Conservation (phyloP, 2,329 filamentous ascomycete species). For the Didymella pomorum region DNA sequence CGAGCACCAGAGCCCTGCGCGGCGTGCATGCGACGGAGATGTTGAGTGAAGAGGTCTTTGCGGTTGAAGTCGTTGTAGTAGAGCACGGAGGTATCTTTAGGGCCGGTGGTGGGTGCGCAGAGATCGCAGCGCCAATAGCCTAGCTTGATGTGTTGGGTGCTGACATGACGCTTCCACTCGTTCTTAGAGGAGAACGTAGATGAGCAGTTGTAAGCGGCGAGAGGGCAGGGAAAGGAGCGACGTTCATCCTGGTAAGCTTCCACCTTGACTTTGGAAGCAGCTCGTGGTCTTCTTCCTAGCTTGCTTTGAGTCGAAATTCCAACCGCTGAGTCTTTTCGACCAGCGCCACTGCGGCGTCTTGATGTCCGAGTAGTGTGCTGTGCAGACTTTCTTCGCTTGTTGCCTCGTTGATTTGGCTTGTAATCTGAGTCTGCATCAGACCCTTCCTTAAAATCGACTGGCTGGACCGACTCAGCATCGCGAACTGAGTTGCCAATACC, state of each 20-base stretch:
- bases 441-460: constrained; percentile 39
- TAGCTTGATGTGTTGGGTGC: constrained; percentile 78
- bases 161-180: constrained; percentile 92
- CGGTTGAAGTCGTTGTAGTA: constrained; percentile 78
- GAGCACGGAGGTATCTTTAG: constrained; percentile 36
- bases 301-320: constrained; percentile 22
- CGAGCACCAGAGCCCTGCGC: constrained; percentile 52
- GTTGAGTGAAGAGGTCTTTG: constrained; percentile 90
- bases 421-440: constrained; percentile 49
- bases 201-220: constrained; percentile 77
- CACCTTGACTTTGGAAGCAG: constrained; percentile 17
- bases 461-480: constrained; percentile 50
- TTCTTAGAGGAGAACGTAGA: constrained; percentile 83
- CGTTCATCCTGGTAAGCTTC: constrained; percentile 27
- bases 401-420: constrained; percentile 31
- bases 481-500: constrained; percentile 39
- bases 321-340: constrained; percentile 32
- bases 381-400: constrained; percentile 40
- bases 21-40: constrained; percentile 84
- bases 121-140: constrained; percentile 79
- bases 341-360: constrained; percentile 30
- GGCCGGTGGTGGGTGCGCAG: constrained; percentile 55
- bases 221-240: constrained; percentile 77
- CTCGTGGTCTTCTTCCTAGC: constrained; percentile 32
- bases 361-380: constrained; percentile 31